Conservation (phyloP, 2,329 filamentous ascomycete genomes). For the Pyrenochaeta sp. region DNA sequence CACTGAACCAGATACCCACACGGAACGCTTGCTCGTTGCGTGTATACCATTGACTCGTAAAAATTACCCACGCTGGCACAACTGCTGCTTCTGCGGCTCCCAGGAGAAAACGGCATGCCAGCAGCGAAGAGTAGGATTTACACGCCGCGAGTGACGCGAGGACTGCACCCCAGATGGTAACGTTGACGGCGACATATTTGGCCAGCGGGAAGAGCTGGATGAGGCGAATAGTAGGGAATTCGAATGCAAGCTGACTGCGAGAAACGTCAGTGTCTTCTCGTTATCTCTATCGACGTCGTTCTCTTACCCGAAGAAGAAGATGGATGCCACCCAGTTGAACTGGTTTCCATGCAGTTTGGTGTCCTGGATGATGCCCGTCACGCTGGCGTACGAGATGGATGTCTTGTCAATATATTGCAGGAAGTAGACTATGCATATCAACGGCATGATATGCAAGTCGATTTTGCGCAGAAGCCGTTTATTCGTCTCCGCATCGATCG, state of each 20-base stretch:
- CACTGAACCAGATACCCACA: constrained; percentile 53
- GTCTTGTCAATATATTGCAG: constrained; percentile 53
- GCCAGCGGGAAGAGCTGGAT: constrained; percentile 63
- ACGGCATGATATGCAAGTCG: constrained; percentile 51
- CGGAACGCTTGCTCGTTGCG: constrained; percentile 67
- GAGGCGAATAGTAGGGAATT: constrained; percentile 54
- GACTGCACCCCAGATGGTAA: constrained; percentile 57
- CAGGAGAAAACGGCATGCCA: constrained; percentile 59
- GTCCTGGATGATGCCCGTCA: not conserved
- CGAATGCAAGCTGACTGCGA: constrained; percentile 38
- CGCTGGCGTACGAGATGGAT: constrained; percentile 56
- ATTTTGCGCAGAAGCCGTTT: constrained; percentile 42
- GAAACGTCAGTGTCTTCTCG: constrained; percentile 33
- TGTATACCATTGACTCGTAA: constrained; percentile 72
- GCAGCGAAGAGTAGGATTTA: constrained; percentile 59
- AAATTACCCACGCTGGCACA: constrained; percentile 67
- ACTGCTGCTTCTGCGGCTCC: constrained; percentile 59
- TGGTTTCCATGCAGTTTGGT: not conserved
- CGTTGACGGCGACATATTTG: constrained; percentile 58
- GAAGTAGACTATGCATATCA: constrained; percentile 50
- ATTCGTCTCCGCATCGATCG: constrained; percentile 22
- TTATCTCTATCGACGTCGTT: constrained; percentile 48
- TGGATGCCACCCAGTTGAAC: constrained; percentile 53
- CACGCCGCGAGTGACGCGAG: constrained; percentile 57
- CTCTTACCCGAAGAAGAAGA: constrained; percentile 50